Evolutionary conservation across 306 rosid genomes (phyloP), one percentile per base, ranked within the genome.

Genomic region (Prunus mongolica): DNA sequence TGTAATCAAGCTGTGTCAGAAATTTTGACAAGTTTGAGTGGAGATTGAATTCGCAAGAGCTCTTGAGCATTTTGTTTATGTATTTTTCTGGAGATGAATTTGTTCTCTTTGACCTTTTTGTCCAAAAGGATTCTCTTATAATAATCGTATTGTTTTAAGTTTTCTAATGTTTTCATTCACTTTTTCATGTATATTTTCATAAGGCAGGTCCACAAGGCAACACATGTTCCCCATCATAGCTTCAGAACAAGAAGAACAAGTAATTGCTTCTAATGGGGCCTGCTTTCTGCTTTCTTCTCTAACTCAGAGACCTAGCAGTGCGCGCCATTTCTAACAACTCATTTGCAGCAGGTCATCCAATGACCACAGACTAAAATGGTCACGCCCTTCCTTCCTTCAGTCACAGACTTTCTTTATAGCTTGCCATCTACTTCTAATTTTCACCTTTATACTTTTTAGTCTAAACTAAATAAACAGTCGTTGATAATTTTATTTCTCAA

Each of bases 81-180:
- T 84, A 63, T 68, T 80, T 80, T 50, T 50, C 28, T 77, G 78
- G 80, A 67, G 63, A 72, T 80, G 81, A 82, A 82, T 80, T 77
- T 30, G 76, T 82, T 82, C 76, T 73, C 27, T 82, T 80, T 82
- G 88, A 84, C 88, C 83, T 74, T 44, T 75, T 64, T 44, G 16
- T 74, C 69, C 65, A 78, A 80, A 71, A 78, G 38, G 70, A 28
- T 45, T 72, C 69, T 62, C 52, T 83, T 65, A 74, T 44, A 51
- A 69, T 70, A 44, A 65, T 78, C 55, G 76, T 75, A 38, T 1
- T 6, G 44, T 6, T 34, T 34, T 34, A 0, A 34, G 8, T 34
- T 52, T 71, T 24, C 24, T 8, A 11, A 56, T n/a, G 34, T 55
- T 34, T 65, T 56, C 76, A 38, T 54, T 52, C 55, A 30, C 52